Evolutionary conservation across 371 early-diverging fungal genomes (phyloP), one percentile per base, ranked within the genome.

Genomic region (Actinomortierella wolfii): DNA sequence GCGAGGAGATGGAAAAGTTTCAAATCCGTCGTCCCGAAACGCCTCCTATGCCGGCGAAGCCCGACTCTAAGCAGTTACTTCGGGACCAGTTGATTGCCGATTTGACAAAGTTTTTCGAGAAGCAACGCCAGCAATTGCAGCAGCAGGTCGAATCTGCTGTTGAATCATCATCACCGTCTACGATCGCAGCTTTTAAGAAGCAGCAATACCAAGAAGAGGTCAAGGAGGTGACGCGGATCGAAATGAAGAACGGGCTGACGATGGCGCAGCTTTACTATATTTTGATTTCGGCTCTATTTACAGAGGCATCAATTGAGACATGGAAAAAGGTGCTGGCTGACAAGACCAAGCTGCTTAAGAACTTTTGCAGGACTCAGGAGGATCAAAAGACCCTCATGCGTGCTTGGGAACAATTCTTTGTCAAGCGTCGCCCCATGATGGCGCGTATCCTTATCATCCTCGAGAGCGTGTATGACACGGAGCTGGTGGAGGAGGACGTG

Each of bases 401-500:
- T 44, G 81, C 87, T 9, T 90, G 89, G 88, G 86, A 86, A 18
- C 82, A 83, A 43, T 77, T 81, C 59, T 80, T 86, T 47, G 79
- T 76, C 49, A 67, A 78, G 47, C 83, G 85, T 39, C 83, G 79
- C 28, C 78, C 76, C 13, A 71, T 87, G 64, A 54, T 84, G 49
- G 63, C 68, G 26, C 84, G 85, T 60, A 79, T 87, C 6, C 76
- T 81, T 0, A 61, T 81, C n/a, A 78, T 85, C 40, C 78, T 88
- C 59, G 84, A 89, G 61, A 74, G 76, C 28, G 78, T 88, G 68
- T 91, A 91, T 59, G 90, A 88, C 62, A 59, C 67, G 48, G 91
- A 91, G 64, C 76, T 86, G 75, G 81, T 91, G 9, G 91, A 91
- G 56, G 91, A 91, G 70, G 90, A 91, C 40, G 83, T 79, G 7